These are phyloP conservation scores for Alternaria panax DNA, from an alignment of 2,329 filamentous ascomycete genomes.

Conservation along the genomic window DNA sequence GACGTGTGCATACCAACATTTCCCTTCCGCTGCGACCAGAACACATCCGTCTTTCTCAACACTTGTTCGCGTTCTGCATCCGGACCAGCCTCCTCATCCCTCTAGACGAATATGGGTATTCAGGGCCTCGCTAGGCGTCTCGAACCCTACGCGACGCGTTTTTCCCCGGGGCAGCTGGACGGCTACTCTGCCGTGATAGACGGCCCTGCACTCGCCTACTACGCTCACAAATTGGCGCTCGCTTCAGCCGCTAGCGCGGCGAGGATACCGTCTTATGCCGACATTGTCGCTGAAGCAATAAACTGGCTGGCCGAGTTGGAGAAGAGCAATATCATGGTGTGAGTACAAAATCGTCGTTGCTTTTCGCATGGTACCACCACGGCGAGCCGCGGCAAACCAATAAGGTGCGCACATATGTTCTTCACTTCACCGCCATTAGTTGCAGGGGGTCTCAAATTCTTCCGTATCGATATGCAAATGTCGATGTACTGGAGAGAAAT, in stretches of 20 bases:
- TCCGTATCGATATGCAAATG: neutral
- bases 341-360: slow-evolving; percentile 43
- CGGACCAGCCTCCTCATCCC: neutral
- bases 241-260: slow-evolving; percentile 33
- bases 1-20: neutral
- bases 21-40: neutral
- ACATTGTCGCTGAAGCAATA: slow-evolving; percentile 64
- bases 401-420: slow-evolving; percentile 23
- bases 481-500: slow-evolving; percentile 1
- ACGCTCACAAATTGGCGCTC: slow-evolving; percentile 65
- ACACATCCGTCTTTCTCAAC: neutral
- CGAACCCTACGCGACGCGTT: slow-evolving; percentile 41
- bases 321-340: slow-evolving; percentile 68
- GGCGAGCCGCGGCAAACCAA: slow-evolving; percentile 16
- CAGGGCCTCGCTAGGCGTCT: slow-evolving; percentile 41
- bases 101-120: slow-evolving; percentile 43
- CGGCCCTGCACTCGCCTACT: slow-evolving; percentile 79
- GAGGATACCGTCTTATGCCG: slow-evolving; percentile 59
- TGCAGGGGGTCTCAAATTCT: slow-evolving; percentile 9
- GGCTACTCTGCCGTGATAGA: slow-evolving; percentile 65
- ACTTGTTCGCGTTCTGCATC: neutral
- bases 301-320: slow-evolving; percentile 69
- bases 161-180: slow-evolving; percentile 28
- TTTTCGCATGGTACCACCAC: slow-evolving; percentile 6
- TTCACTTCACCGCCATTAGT: slow-evolving; percentile 7